Evolutionary conservation across 2,329 filamentous ascomycete genomes (phyloP).

Genomic region (Aspergillus versicolor): DNA sequence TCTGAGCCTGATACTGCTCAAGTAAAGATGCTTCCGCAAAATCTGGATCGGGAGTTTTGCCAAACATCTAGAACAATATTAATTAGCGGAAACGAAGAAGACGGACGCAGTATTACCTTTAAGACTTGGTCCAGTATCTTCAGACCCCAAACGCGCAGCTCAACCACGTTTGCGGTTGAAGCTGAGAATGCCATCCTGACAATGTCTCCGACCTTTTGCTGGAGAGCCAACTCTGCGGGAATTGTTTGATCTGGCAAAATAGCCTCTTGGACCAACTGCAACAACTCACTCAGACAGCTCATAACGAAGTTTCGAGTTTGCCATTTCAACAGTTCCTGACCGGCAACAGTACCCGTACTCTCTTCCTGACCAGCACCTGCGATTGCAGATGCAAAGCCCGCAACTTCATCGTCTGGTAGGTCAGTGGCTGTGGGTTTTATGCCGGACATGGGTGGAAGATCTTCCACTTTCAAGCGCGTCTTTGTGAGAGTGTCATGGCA

Average conservation of each 20-base stretch:
- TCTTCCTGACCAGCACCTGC: slow-evolving; percentile 62
- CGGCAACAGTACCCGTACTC: slow-evolving; percentile 49
- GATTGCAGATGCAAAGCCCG: slow-evolving; percentile 81
- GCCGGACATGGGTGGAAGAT: slow-evolving; percentile 39
- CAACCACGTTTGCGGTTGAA: slow-evolving; percentile 87
- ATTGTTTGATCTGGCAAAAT: slow-evolving; percentile 76
- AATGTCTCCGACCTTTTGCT: slow-evolving; percentile 83
- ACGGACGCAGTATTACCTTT: slow-evolving; percentile 51
- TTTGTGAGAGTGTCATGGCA: slow-evolving; percentile 88
- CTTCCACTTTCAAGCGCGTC: slow-evolving; percentile 68
- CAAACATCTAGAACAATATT: slow-evolving; percentile 69
- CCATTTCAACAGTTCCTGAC: slow-evolving; percentile 90
- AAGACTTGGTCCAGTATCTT: slow-evolving; percentile 92
- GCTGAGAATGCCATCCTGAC: slow-evolving; percentile 97
- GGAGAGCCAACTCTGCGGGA: slow-evolving; percentile 72
- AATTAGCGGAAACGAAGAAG: background rate
- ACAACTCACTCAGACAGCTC: slow-evolving; percentile 80
- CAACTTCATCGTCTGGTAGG: slow-evolving; percentile 91
- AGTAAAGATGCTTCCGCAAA: slow-evolving; percentile 95
- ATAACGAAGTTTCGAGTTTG: slow-evolving; percentile 94
- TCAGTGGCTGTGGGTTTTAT: slow-evolving; percentile 61
- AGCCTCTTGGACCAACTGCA: slow-evolving; percentile 75
- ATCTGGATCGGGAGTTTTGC: slow-evolving; percentile 90
- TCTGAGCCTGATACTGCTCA: slow-evolving; percentile 98
- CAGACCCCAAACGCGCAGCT: slow-evolving; percentile 84